Percentiles rank a stretch among this genome's conserved stretches.
Evolutionary conservation across 208 protist genomes (phyloP).

Genomic region (Leishmania arabica): DNA sequence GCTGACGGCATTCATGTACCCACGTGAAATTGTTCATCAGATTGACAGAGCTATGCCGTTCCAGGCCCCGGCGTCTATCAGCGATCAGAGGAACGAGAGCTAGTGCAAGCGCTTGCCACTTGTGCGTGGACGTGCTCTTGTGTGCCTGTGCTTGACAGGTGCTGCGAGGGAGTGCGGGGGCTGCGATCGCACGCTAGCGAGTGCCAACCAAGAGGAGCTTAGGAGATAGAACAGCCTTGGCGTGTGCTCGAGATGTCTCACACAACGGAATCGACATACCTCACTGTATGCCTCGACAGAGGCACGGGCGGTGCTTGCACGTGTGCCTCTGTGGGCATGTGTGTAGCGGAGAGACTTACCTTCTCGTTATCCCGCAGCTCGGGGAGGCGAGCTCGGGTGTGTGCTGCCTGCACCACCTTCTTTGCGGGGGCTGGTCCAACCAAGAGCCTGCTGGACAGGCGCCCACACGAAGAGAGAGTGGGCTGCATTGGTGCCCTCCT

Average conservation of each 20-base stretch:
- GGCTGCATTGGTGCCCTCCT: neutral
- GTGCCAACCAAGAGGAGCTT: neutral
- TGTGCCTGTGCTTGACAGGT: neutral
- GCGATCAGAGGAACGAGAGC: neutral
- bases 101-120: constrained; percentile 7
- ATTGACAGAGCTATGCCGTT: constrained; percentile 52
- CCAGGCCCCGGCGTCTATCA: constrained; percentile 7
- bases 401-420: neutral
- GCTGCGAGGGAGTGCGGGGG: too few relatives aligned
- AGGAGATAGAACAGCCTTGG: neutral
- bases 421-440: neutral
- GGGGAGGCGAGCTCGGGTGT: neutral
- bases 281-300: neutral
- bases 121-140: neutral
- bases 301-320: neutral
- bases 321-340: neutral
- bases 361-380: neutral
- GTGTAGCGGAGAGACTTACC: neutral
- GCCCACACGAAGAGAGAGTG: neutral
- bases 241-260: neutral
- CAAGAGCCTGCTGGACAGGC: neutral
- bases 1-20: constrained; percentile 60
- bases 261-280: neutral
- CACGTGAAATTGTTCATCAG: constrained; percentile 50
- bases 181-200: neutral